Evolutionary conservation across 148 eudicot genomes (phyloP).

Genomic region (Oxyria digyna): DNA sequence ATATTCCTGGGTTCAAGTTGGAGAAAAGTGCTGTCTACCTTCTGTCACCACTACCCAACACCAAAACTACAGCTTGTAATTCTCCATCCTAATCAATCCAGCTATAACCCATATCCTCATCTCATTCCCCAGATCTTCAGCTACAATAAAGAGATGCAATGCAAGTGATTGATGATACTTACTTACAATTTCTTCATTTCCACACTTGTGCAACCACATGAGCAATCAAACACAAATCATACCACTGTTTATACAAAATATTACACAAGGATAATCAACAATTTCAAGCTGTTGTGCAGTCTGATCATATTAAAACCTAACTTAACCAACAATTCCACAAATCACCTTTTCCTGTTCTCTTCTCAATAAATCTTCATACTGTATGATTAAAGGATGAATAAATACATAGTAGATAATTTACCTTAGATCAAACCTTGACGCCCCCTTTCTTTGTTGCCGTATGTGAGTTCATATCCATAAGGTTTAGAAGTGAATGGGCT

Average conservation of each 20-base stretch:
- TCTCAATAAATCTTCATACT: conserved; percentile 18
- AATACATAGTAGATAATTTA: conserved; percentile 2
- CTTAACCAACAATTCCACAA: conserved; percentile 22
- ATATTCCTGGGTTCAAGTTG: neutral
- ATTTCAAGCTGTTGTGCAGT: neutral
- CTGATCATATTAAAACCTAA: conserved; percentile 29
- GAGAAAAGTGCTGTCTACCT: neutral
- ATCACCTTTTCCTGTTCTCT: conserved; percentile 16
- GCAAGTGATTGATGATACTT: neutral
- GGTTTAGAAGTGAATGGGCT: conserved; percentile 62
- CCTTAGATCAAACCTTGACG: conserved; percentile 45
- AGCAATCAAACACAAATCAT: neutral
- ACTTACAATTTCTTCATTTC: neutral
- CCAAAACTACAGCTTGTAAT: neutral
- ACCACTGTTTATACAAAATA: conserved; percentile 7
- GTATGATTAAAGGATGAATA: conserved; percentile 15
- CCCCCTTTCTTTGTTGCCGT: conserved; percentile 20
- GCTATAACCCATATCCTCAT: neutral
- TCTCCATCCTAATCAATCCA: neutral
- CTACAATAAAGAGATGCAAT: neutral
- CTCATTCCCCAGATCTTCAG: neutral
- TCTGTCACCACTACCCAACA: conserved; percentile 4
- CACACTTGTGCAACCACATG: neutral
- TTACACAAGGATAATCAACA: conserved; percentile 4
- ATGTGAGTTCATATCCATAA: conserved; percentile 55